Conservation (phyloP, 441 rosid species). For the Hura crepitans region DNA sequence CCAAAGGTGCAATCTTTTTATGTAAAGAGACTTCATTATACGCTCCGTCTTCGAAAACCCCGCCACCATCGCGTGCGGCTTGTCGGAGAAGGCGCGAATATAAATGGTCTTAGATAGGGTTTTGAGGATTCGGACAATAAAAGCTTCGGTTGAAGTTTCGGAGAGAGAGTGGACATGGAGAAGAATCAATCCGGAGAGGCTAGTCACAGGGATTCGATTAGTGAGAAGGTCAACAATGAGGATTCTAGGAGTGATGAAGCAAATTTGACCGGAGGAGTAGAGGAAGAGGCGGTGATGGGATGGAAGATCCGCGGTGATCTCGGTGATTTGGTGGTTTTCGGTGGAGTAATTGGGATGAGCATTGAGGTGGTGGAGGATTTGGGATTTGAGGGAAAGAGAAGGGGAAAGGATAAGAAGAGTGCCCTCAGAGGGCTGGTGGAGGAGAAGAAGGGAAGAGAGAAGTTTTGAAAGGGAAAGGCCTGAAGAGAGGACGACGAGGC, state of each 20-base stretch:
- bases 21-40: slow-evolving; percentile 66
- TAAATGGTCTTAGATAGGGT: slow-evolving; percentile 35
- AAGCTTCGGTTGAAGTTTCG: slow-evolving; percentile 85
- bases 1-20: slow-evolving; percentile 73
- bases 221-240: slow-evolving; percentile 84
- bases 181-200: slow-evolving; percentile 56
- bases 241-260: slow-evolving; percentile 79
- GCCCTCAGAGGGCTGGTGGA: slow-evolving; percentile 70
- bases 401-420: slow-evolving; percentile 69
- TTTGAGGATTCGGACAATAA: slow-evolving; percentile 77
- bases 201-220: slow-evolving; percentile 51
- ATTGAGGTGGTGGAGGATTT: slow-evolving; percentile 46
- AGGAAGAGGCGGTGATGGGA: slow-evolving; percentile 66
- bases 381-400: slow-evolving; percentile 59
- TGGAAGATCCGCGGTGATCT: slow-evolving; percentile 82
- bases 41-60: slow-evolving; percentile 91
- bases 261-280: slow-evolving; percentile 66
- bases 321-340: slow-evolving; percentile 33
- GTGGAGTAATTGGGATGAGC: slow-evolving; percentile 26
- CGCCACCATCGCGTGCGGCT: slow-evolving; percentile 78
- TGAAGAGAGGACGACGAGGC: slow-evolving; percentile 67
- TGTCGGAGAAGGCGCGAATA: slow-evolving; percentile 72
- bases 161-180: slow-evolving; percentile 62
- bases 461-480: slow-evolving; percentile 79
- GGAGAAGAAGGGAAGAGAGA: slow-evolving; percentile 61